These are phyloP conservation scores for Telopea speciosissima DNA, from an alignment of 177 flowering plant species.

Conservation along the genomic window DNA sequence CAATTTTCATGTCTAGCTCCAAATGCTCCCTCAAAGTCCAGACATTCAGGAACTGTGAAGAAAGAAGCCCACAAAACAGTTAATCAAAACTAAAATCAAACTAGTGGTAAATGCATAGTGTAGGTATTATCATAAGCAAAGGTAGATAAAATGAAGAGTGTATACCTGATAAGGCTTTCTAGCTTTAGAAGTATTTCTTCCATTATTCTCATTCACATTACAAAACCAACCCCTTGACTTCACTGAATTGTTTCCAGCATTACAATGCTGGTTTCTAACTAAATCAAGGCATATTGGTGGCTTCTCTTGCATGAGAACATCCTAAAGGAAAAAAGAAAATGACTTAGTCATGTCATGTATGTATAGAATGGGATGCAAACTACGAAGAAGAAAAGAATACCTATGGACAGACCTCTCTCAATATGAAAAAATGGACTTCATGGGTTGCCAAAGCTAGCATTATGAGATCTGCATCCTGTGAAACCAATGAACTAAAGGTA, in stretches of 20 bases:
- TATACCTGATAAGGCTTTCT: slow-evolving; percentile 21
- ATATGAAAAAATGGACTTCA: slow-evolving; percentile 35
- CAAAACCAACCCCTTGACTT: too few species aligned
- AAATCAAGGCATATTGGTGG: too few species aligned
- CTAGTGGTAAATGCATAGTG: neutral
- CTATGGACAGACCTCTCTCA: too few species aligned
- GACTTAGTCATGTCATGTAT: too few species aligned
- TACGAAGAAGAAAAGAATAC: too few species aligned
- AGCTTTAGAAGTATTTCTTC: neutral
- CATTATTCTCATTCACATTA: too few species aligned
- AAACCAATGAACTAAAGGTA: neutral
- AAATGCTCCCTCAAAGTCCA: slow-evolving; percentile 59
- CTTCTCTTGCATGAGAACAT: too few species aligned
- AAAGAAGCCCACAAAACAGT: neutral
- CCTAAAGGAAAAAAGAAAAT: too few species aligned
- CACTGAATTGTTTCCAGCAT: too few species aligned
- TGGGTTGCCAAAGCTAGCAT: slow-evolving; percentile 58
- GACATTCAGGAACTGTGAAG: slow-evolving; percentile 44
- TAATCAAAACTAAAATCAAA: neutral
- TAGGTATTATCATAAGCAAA: neutral
- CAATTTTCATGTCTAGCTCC: slow-evolving; percentile 35
- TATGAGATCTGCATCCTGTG: slow-evolving; percentile 56
- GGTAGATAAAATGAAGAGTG: neutral
- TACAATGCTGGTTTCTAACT: too few species aligned
- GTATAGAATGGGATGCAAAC: too few species aligned